Base-by-base conservation (phyloP, 1,139 yeast species). In the Pichia terricola region DNA sequence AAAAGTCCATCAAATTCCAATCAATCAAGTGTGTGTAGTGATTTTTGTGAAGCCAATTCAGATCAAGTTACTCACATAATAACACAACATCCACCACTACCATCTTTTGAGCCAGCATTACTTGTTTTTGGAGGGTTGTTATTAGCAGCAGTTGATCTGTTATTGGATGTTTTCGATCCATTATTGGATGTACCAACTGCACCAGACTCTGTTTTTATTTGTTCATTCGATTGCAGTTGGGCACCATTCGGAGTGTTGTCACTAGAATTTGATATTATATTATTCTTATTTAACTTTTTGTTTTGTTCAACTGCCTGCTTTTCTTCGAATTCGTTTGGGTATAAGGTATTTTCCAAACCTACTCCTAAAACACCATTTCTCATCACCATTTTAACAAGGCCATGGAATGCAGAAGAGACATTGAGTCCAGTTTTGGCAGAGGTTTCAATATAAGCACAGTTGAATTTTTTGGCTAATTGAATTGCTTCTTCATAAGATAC, bases 361-460 rank as follows among this genome's bases (percentile, higher is more conserved):
- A 60, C 54, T 34, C 55, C 53, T 28, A 48, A 36, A 31, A 50
- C 48, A 6, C 53, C 53, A 37, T 48, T 42, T 37, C 53, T 48
- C 49, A 56, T 53, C 30, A 60, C 54, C 47, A 58, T 57, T 41
- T 53, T 59, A 26, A 91, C 96, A 41, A 91, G 81, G 54, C 85
- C 94, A 51, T 85, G 71, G 59, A 91, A 91, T 3, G 95, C 95
- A 56, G 83, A 91, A 56, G 84, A 94, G 40, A 89, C 94, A 59
- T 91, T 89, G 46, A 88, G 80, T 61, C 86, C 84, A 54, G 84
- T 77, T 74, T 88, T 83, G 36, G 98, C 97, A 52, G 94, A 82
- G 5, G 96, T 86, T 67, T 91, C 97, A 63, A 86, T 86, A 62
- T 89, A 91, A 25, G 96, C 91, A 58, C 81, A 74, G 10, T 94